Evolutionary conservation across 305 asterid genomes (phyloP).

Genomic region (Solanum hybrid): DNA sequence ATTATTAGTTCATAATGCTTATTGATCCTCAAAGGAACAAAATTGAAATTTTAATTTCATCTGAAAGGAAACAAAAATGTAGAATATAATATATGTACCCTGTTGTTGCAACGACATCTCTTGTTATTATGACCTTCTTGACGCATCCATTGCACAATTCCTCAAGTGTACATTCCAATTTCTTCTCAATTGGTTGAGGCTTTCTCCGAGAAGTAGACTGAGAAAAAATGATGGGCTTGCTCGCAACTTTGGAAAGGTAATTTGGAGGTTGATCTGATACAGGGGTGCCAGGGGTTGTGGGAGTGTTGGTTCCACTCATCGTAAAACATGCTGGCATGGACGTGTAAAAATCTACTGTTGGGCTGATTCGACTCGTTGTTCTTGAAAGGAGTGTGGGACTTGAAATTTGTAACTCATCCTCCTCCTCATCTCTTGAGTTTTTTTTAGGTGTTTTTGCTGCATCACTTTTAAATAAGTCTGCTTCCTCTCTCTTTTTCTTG

Average conservation of each 20-base stretch:
- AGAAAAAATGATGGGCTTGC: constrained; percentile 67
- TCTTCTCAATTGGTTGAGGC: constrained; percentile 55
- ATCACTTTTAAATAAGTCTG: constrained; percentile 16
- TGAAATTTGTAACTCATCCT: constrained; percentile 47
- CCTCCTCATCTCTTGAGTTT: constrained; percentile 15
- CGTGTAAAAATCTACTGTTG: constrained; percentile 15
- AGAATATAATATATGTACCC: constrained; percentile 38
- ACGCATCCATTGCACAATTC: constrained; percentile 61
- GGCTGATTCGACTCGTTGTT: constrained; percentile 52
- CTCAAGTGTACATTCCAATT: constrained; percentile 73
- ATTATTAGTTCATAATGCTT: background rate
- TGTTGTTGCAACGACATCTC: constrained; percentile 56
- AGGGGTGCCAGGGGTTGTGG: constrained; percentile 17
- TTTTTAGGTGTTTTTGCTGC: constrained; percentile 30
- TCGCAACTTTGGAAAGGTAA: constrained; percentile 20
- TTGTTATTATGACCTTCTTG: constrained; percentile 69
- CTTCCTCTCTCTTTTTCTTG: constrained; percentile 53
- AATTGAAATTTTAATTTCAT: background rate
- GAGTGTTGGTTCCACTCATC: constrained; percentile 12
- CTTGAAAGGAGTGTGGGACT: constrained; percentile 56
- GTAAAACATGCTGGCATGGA: constrained; percentile 8
- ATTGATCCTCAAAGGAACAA: background rate
- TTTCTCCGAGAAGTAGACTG: constrained; percentile 54
- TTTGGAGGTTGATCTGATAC: constrained; percentile 33
- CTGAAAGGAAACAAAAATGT: background rate